Percentiles rank a stretch among this genome's conserved stretches.
Conservation (phyloP, 805 yeast genomes). For the Wickerhamomyces bovis region DNA sequence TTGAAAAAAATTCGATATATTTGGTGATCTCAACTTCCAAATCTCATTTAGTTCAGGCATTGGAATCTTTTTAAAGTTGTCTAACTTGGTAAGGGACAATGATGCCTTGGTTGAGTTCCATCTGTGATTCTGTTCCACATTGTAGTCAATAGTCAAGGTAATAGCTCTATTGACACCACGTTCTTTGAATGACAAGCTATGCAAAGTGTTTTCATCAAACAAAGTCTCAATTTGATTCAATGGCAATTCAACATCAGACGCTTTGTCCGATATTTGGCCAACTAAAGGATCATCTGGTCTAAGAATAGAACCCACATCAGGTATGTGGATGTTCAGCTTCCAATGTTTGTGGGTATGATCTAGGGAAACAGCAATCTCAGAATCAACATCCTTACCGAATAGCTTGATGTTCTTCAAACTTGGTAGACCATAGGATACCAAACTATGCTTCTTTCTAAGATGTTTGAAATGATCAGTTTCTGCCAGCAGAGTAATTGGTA, state of each 20-base stretch:
- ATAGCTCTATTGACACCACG: slow-evolving; percentile 2
- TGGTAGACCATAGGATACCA: slow-evolving; percentile 7
- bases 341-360: slow-evolving; percentile 1
- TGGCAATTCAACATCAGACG: slow-evolving; percentile 3
- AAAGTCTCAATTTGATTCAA: neutral
- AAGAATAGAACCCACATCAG: slow-evolving; percentile 8
- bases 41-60: slow-evolving; percentile 9
- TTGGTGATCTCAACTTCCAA: slow-evolving; percentile 8
- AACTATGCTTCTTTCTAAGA: neutral
- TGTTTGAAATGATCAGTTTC: slow-evolving; percentile 1
- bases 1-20: slow-evolving; percentile 5
- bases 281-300: neutral
- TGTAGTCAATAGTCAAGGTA: slow-evolving; percentile 6
- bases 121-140: slow-evolving; percentile 1
- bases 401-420: slow-evolving; percentile 1
- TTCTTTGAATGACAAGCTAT: neutral
- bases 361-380: slow-evolving; percentile 9
- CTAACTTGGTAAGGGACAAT: slow-evolving; percentile 1
- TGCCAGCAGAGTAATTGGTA: neutral
- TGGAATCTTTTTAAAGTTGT: slow-evolving; percentile 6
- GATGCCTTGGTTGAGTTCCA: slow-evolving; percentile 1
- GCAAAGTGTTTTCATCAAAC: neutral
- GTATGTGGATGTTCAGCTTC: slow-evolving; percentile 7
- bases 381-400: neutral
- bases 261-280: neutral